Evolutionary conservation across 495 filamentous ascomycete genomes (phyloP), one percentile per base, ranked within the genome.

Genomic region (Neurospora sp.): DNA sequence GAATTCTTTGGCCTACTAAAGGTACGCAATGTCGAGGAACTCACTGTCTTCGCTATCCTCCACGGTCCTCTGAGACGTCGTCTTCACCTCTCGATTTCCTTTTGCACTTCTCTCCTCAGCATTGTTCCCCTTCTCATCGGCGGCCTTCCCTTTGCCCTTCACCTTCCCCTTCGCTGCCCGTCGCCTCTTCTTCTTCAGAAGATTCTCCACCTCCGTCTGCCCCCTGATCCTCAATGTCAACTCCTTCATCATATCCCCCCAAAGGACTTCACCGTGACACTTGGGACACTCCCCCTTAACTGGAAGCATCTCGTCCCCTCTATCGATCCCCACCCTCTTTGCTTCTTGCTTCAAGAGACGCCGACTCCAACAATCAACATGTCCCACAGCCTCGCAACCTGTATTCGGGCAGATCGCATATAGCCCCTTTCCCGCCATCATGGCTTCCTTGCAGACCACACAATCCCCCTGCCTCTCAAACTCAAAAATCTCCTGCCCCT

Each of bases 191-290:
- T 82, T 87, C 79, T 88, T 91, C 76, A 94, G 80, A 31, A 96
- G 80, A 69, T 85, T 85, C 23, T 87, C 88, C 4, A 92, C 77
- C 75, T 92, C 89, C 62, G 90, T 90, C 74, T 84, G 78, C 16
- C 90, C 93, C 66, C 93, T 86, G 37, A 84, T 82, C 71, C 94
- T 86, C 39, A 97, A 80, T 69, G 86, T 95, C 73, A 94, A 81
- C 78, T 97, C 94, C 77, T 90, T 94, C 80, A 94, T 92, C 76
- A 98, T 86, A 69, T 92, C 85, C 0, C 88, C 83, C 96, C 96
- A 99, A 69, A 85, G 77, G 9, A 93, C 83, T 23, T 85, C 80
- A 0, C 83, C 81, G 1, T 86, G 80, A 79, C 96, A 99, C 48
- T 79, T 80, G 2, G 93, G 94, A 82, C 96, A 99, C 4, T 76